Percentiles rank a stretch among this genome's conserved stretches.
Evolutionary conservation across 2,329 filamentous ascomycete species (phyloP).

Genomic region (Ceratocystiopsis sp.): DNA sequence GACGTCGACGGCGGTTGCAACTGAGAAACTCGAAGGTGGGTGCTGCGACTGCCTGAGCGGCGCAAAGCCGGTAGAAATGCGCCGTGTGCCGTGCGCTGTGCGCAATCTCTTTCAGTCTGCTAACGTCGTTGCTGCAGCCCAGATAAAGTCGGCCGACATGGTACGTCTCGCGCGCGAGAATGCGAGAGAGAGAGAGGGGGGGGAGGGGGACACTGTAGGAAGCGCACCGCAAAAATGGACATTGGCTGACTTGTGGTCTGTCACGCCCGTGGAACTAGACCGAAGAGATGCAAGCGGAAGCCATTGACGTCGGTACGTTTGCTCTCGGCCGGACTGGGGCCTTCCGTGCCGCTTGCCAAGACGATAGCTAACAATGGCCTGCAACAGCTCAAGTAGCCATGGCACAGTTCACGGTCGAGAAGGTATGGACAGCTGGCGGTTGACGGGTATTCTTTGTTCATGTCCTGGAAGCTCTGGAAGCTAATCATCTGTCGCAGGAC

Average conservation of each 20-base stretch:
- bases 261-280: conserved; percentile 35
- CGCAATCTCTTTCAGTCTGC: neutral
- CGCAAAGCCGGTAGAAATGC: neutral
- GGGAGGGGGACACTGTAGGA: neutral
- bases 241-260: neutral
- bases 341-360: too few relatives aligned
- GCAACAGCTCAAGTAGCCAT: too few relatives aligned
- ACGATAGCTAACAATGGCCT: too few relatives aligned
- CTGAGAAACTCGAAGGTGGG: conserved; percentile 62
- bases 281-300: conserved; percentile 93
- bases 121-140: conserved; percentile 39
- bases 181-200: too few relatives aligned
- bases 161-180: conserved; percentile 30
- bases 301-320: conserved; percentile 79
- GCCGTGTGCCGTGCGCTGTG: too few relatives aligned
- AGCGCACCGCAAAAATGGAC: neutral
- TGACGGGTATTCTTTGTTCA: neutral
- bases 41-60: conserved; percentile 2
- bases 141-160: conserved; percentile 98
- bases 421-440: neutral
- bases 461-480: too few relatives aligned
- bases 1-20: conserved; percentile 34
- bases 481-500: conserved; percentile 40
- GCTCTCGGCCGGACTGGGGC: too few relatives aligned
- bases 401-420: too few relatives aligned